Base-by-base conservation (phyloP, 2,329 filamentous ascomycete genomes). In the Geosmithia putterillii region DNA sequence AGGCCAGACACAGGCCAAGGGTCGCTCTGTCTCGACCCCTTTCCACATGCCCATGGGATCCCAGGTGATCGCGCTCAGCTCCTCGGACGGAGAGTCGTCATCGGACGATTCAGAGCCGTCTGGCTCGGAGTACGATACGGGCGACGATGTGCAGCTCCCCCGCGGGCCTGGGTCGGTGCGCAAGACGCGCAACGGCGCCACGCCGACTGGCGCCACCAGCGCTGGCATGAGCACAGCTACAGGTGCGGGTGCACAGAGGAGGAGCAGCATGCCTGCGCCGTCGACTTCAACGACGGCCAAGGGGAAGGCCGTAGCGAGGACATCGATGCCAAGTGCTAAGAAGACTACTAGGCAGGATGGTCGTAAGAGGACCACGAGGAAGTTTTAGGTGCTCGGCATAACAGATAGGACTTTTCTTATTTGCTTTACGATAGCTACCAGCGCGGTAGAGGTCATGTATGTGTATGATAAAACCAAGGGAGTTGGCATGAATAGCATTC, bases 21-120 rank as follows among this genome's bases (percentile, higher is more conserved):
- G 42, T 3, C 28, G 42, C 4, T 21, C n/a, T 8, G 37, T 35
- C 25, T 39, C 42, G 19, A 15, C 40, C 14, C 19, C 42, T 3
- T 43, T 43, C 22, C 36, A 21, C 7, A 15, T 43, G 14, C 40
- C 44, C 9, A n/a, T 32, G 35, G 44, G 44, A 10, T 42, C 34
- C 23, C 44, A 45, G 40, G 44, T 45, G 10, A 40, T 45, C 18
- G 36, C 34, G 10, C 40, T 45, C 19, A 39, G 17, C 40, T 39
- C 40, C 17, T 34, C 44, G 34, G 12, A 34, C 28, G 28, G 15
- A 4, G 28, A 32, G 10, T 32, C 28, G 28, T 32, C 28, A 32
- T 9, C 4, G 28, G 10, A 9, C 10, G 28, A 32, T 32, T 32
- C 28, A 14, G 28, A 32, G n/a, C n/a, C n/a, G n/a, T n/a, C n/a